Conservation (phyloP, 2,329 filamentous ascomycete species). For the Trichoderma sp. region DNA sequence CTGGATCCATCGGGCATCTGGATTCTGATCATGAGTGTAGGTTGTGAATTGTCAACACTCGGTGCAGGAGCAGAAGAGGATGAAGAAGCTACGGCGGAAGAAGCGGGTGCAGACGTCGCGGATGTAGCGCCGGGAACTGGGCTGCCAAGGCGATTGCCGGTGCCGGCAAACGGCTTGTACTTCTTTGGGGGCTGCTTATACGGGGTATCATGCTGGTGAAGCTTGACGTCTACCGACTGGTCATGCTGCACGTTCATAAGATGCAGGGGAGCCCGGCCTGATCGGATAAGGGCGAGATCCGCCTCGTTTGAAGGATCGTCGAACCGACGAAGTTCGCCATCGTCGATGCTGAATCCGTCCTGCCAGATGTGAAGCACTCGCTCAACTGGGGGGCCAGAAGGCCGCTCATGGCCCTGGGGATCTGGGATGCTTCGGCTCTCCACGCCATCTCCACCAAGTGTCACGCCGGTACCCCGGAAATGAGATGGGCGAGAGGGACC, state of each 20-base stretch:
- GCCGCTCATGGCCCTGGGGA: slow-evolving; percentile 40
- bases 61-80: slow-evolving; percentile 33
- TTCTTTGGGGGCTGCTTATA: slow-evolving; percentile 71
- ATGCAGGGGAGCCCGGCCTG: slow-evolving; percentile 72
- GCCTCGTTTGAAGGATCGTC: slow-evolving; percentile 73
- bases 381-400: slow-evolving; percentile 51
- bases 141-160: slow-evolving; percentile 72
- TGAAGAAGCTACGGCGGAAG: slow-evolving; percentile 39
- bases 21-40: slow-evolving; percentile 69
- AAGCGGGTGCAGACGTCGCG: slow-evolving; percentile 28
- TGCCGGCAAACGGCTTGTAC: slow-evolving; percentile 72
- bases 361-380: slow-evolving; percentile 77
- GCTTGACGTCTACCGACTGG: slow-evolving; percentile 75
- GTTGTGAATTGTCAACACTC: slow-evolving; percentile 61
- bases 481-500: slow-evolving; percentile 49
- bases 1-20: slow-evolving; percentile 76
- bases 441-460: slow-evolving; percentile 73
- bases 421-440: slow-evolving; percentile 68
- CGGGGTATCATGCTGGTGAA: slow-evolving; percentile 69
- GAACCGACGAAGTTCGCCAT: slow-evolving; percentile 73
- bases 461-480: slow-evolving; percentile 71
- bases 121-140: slow-evolving; percentile 63
- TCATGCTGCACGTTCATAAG: slow-evolving; percentile 74
- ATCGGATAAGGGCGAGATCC: slow-evolving; percentile 72
- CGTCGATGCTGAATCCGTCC: slow-evolving; percentile 82